Evolutionary conservation across 345 rosid genomes (phyloP).

Genomic region (Melastoma malabathricum): DNA sequence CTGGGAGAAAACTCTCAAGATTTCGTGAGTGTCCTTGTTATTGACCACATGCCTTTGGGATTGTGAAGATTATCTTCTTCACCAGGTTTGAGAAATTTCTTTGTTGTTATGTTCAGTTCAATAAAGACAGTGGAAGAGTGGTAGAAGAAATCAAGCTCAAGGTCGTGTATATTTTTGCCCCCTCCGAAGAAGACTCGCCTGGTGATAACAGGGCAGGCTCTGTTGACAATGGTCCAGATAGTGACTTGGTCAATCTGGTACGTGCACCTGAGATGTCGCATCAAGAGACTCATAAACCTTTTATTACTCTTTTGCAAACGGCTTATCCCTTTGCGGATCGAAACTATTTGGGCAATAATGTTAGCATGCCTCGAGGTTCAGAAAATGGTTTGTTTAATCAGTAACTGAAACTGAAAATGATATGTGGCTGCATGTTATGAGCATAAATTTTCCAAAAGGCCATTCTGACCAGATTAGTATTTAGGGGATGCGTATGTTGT

Average conservation of each 20-base stretch:
- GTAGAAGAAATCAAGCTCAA: constrained; percentile 75
- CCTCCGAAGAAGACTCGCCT: constrained; percentile 41
- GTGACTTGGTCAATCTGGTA: constrained; percentile 34
- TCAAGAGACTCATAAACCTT: neutral
- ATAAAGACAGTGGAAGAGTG: constrained; percentile 51
- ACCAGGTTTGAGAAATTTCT: neutral
- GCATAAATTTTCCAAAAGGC: no score
- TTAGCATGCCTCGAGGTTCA: no score
- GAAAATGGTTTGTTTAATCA: no score
- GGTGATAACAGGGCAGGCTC: constrained; percentile 34
- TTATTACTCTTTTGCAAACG: no score
- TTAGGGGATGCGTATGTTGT: no score
- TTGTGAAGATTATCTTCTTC: neutral
- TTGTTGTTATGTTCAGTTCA: constrained; percentile 36
- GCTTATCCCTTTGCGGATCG: no score
- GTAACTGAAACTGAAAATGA: no score
- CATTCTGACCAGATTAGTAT: no score
- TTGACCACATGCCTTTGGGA: neutral
- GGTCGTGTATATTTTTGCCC: constrained; percentile 45
- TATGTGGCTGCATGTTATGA: no score
- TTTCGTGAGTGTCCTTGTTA: constrained; percentile 32
- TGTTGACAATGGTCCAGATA: constrained; percentile 28
- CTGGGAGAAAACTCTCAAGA: constrained; percentile 67
- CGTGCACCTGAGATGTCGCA: neutral
- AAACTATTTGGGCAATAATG: no score